phyloP scores from a whole-genome alignment of 1,139 yeast species.

The Yamadazyma buinensis region DNA sequence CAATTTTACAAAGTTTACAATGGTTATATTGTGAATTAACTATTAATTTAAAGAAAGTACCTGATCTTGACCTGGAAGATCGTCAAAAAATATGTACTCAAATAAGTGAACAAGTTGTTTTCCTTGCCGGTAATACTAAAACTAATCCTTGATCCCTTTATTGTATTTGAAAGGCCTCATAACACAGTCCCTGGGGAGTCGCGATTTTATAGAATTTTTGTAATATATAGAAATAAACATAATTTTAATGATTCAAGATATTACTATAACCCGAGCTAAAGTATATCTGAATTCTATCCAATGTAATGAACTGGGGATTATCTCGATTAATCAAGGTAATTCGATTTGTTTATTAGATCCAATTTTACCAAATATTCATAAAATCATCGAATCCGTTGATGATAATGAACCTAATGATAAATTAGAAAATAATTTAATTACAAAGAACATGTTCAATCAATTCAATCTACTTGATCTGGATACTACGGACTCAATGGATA shows the following conservation, averaged over 20 bases:
- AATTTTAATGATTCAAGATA: conserved; percentile 12
- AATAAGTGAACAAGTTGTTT: conserved; percentile 23
- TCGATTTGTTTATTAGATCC: conserved; percentile 39
- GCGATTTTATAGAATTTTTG: too few species aligned
- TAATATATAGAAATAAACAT: too few species aligned
- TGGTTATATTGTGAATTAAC: conserved; percentile 27
- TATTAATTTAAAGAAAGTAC: conserved; percentile 20
- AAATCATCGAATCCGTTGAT: conserved; percentile 17
- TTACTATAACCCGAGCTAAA: conserved; percentile 9
- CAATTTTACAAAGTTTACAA: conserved; percentile 22
- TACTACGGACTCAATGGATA: conserved; percentile 23
- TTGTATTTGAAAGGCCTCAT: too few species aligned
- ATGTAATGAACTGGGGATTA: conserved; percentile 35
- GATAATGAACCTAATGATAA: background rate
- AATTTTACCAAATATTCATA: conserved; percentile 33
- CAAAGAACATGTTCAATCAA: conserved; percentile 27
- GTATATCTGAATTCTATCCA: conserved; percentile 27
- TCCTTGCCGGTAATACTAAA: conserved; percentile 12
- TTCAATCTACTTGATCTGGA: conserved; percentile 28
- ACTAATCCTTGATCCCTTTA: background rate
- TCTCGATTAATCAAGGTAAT: conserved; percentile 34
- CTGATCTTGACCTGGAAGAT: conserved; percentile 18
- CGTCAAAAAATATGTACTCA: conserved; percentile 23
- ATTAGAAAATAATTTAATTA: conserved; percentile 19
- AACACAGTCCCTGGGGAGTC: too few species aligned